Percentiles rank a stretch among this genome's conserved stretches.
These are phyloP conservation scores for Trypanosoma platydactyli DNA, from an alignment of 208 protist genomes.

Conservation along the genomic window DNA sequence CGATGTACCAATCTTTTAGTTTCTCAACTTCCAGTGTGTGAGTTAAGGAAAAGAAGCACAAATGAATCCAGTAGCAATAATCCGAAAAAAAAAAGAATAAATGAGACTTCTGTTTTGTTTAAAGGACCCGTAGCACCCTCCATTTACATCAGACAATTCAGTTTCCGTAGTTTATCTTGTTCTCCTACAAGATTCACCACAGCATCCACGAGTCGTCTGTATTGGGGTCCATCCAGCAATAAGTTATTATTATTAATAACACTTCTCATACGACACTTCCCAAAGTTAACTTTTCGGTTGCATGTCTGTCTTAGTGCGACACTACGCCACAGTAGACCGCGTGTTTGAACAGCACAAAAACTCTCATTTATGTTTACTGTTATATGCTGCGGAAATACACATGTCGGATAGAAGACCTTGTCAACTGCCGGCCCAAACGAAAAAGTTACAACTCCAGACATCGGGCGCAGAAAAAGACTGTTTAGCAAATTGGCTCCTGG, in stretches of 20 bases:
- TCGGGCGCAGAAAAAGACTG: conserved; percentile 16
- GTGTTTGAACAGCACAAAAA: not conserved
- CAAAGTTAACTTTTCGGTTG: not conserved
- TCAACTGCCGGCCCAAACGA: not conserved
- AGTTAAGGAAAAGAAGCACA: too few relatives aligned
- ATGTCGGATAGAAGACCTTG: conserved; percentile 8
- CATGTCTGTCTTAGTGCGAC: conserved; percentile 2
- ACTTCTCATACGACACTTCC: not conserved
- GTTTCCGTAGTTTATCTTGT: not conserved
- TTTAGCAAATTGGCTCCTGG: conserved; percentile 23
- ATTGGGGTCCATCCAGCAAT: not conserved
- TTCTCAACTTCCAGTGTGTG: too few relatives aligned
- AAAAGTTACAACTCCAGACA: conserved; percentile 9
- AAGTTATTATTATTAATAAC: conserved; percentile 1
- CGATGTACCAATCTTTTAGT: too few relatives aligned
- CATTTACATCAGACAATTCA: not conserved
- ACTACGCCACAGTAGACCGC: conserved; percentile 8
- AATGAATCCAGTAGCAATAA: not conserved
- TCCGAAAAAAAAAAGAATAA: not conserved
- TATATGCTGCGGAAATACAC: conserved; percentile 1
- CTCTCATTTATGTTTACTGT: not conserved
- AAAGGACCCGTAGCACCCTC: not conserved
- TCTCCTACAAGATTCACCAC: not conserved
- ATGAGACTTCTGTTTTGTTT: not conserved
- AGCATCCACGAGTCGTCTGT: not conserved